phyloP scores from a whole-genome alignment of 2,329 filamentous ascomycete species.

The Calonectria montana region DNA sequence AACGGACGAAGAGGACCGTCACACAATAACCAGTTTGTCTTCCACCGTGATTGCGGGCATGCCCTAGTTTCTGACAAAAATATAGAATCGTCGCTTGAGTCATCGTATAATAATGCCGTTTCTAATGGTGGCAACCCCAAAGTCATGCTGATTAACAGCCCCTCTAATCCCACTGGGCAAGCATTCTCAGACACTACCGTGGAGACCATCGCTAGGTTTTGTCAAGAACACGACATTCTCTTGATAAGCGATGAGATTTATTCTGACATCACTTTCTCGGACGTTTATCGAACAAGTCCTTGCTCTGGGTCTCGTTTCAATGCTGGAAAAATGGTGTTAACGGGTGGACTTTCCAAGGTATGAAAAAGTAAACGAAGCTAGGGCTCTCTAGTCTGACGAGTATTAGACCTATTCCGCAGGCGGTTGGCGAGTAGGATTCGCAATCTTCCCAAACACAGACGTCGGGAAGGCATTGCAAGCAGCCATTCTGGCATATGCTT shows the following conservation, averaged over 20 bases:
- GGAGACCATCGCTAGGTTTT: neutral
- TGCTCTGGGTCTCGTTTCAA: neutral
- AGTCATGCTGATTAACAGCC: slow-evolving; percentile 3
- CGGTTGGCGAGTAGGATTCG: slow-evolving; percentile 6
- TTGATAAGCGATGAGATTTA: slow-evolving; percentile 12
- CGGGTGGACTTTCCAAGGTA: slow-evolving; percentile 7
- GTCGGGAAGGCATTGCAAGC: neutral
- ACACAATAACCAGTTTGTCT: slow-evolving; percentile 8
- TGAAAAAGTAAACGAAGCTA: neutral
- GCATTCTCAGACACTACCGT: neutral
- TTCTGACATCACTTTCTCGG: neutral
- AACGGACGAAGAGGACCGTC: slow-evolving; percentile 9
- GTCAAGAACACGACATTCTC: neutral
- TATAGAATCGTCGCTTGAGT: neutral
- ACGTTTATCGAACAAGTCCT: neutral
- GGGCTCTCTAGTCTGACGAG: neutral
- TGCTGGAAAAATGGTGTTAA: neutral
- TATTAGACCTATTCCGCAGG: slow-evolving; percentile 12
- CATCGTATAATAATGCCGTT: neutral
- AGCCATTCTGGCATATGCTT: slow-evolving; percentile 4
- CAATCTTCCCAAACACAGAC: neutral
- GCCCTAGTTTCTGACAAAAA: neutral
- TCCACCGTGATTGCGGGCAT: no score
- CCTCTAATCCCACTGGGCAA: slow-evolving; percentile 10
- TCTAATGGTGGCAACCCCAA: neutral